A percentile compares a stretch with the other conserved stretches of the same genome.
Evolutionary conservation across 140 eudicot genomes (phyloP).

Genomic region (Flaveria floridana): DNA sequence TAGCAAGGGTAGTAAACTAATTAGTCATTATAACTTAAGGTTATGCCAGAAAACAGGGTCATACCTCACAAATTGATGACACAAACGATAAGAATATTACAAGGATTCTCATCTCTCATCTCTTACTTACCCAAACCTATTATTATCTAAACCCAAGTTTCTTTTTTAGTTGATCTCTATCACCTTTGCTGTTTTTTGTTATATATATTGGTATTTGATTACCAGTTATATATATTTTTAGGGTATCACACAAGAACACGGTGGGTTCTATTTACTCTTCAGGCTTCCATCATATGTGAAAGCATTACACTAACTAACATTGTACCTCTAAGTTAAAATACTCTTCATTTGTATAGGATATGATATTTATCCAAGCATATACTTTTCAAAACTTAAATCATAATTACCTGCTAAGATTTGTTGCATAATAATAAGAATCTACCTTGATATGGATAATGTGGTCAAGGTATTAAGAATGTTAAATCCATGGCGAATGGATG

Average conservation of each 20-base stretch:
- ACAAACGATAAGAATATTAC: not conserved
- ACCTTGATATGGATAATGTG: constrained; percentile 68
- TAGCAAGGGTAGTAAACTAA: not conserved
- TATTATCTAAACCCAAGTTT: not conserved
- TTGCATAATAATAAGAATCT: constrained; percentile 8
- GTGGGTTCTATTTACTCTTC: not conserved
- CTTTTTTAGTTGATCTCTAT: not conserved
- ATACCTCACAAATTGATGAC: not conserved
- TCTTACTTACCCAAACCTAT: not conserved
- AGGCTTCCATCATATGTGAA: not conserved
- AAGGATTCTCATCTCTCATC: not conserved
- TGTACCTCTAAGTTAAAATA: not conserved
- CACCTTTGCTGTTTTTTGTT: not conserved
- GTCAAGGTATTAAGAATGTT: constrained; percentile 59
- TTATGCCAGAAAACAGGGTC: too few species aligned
- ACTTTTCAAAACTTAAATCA: not conserved
- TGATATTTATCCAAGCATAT: not conserved
- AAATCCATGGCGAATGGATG: constrained; percentile 78
- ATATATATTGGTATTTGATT: not conserved
- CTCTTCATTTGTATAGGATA: not conserved
- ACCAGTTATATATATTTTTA: not conserved
- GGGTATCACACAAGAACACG: not conserved
- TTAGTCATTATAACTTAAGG: not conserved
- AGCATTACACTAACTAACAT: not conserved
- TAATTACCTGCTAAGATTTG: not conserved